Base-by-base conservation (phyloP, 2,329 filamentous ascomycete species). In the Pyricularia pennisetigena region DNA sequence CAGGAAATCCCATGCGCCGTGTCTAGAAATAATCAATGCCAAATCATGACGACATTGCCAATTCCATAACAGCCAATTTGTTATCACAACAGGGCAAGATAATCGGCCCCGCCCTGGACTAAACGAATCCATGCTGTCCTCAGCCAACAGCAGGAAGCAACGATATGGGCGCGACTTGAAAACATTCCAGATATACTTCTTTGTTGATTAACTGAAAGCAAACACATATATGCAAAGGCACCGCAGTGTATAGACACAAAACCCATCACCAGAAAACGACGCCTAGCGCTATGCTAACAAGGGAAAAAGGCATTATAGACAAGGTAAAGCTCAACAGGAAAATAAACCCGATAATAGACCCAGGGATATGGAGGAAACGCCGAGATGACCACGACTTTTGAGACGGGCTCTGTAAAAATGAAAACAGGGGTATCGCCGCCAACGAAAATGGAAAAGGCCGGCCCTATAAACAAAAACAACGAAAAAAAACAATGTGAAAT, bases 271-370 rank as follows among this genome's bases (percentile, higher is more conserved):
- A 26, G 30, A 65, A 49, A 66, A 26, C 28, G 29, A 74, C 73
- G 72, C 73, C 73, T 69, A 68, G 69, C 70, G 74, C 74, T 74
- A 75, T 75, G 74, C 74, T 73, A 23, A 54, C n/a, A 67, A 57
- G 41, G 12, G 41, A 10, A 63, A 24, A 20, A 41, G 12, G 5
- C 24, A 57, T 24, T 67, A 68, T 57, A 69, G 69, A 62, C 32
- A 67, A 67, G 14, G 7, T 20, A 16, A 54, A 63, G 32, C 24
- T 41, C 24, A 64, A 57, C 4, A 30, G 20, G 30, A 8, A 7
- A 57, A 67, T 12, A 32, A 59, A 41, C 23, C 57, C 30, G 16
- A 63, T 24, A 9, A 64, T 49, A 20, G 30, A n/a, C 5, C 14
- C 32, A 20, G 54, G 32, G 4, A 26, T 30, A 32, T 66, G 35